phyloP scores from a whole-genome alignment of 768 basidiomycete species.

The Pholiota molesta region DNA sequence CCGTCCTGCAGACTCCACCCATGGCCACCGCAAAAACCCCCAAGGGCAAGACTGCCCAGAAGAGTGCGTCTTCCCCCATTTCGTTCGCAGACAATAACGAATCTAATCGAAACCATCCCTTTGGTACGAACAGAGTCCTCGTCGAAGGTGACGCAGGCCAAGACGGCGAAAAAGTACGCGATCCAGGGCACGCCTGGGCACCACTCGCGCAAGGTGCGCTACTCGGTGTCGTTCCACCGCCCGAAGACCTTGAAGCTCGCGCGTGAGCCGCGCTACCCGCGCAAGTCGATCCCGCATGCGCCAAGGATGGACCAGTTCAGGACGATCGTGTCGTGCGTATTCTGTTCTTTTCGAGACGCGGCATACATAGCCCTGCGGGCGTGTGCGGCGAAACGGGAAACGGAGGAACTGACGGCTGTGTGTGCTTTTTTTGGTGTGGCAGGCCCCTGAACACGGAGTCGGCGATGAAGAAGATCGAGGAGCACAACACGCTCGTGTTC shows the following conservation, averaged over 20 bases:
- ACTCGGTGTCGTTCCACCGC: constrained; percentile 91
- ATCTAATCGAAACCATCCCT: not conserved
- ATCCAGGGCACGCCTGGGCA: constrained; percentile 84
- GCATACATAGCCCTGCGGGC: not conserved
- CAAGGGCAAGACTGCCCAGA: constrained; percentile 61
- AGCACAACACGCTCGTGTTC: constrained; percentile 99
- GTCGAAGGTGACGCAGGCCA: constrained; percentile 72
- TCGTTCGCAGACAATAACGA: not conserved
- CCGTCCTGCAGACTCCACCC: constrained; percentile 17
- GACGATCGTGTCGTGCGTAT: constrained; percentile 83
- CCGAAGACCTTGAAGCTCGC: constrained; percentile 89
- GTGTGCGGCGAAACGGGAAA: not conserved
- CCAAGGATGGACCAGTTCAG: constrained; percentile 97
- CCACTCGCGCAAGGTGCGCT: constrained; percentile 78
- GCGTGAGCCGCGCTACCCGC: constrained; percentile 91
- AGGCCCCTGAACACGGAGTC: constrained; percentile 93
- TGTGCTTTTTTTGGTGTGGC: not conserved
- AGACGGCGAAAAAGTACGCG: constrained; percentile 95
- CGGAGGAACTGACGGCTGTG: not conserved
- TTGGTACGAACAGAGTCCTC: constrained; percentile 27
- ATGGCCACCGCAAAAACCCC: constrained; percentile 74
- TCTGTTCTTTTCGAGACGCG: not conserved
- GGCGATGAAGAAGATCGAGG: constrained; percentile 99
- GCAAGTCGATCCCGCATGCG: constrained; percentile 89
- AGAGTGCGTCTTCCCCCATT: constrained; percentile 33